Evolutionary conservation across 2,329 filamentous ascomycete genomes (phyloP), one percentile per base, ranked within the genome.

Genomic region (Clonostachys rosea): DNA sequence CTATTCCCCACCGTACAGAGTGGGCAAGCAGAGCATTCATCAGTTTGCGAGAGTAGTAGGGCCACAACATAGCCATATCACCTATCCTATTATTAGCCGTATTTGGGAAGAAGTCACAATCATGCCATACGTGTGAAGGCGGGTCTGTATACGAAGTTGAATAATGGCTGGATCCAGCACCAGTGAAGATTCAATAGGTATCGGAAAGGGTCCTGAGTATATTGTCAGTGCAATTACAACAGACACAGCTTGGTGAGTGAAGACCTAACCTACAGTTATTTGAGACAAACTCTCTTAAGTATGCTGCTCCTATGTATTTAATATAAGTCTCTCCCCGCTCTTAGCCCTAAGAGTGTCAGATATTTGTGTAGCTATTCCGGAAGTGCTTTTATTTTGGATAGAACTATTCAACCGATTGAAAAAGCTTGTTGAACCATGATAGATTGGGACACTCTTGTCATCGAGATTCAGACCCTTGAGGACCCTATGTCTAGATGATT

Each of bases 111-210:
- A 30, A 8, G 36, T 18, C 14, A 5, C 17, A 39, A n/a, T 14
- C 12, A 6, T 30, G 24, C 13, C 40, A 42, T 40, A 51, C 58
- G 52, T 40, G 58, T 57, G 45, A 60, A 61, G 3, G 59, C 57
- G 3, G 59, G 59, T 7, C 57, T 51, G 46, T 61, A 60, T 13
- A 61, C 55, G 52, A 57, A 60, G 47, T 56, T 59, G 47, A 60
- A 61, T 52, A 59, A 57, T 17, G 58, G 59, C 33, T 50, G 44
- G n/a, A 57, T 49, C 56, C 56, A 58, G 13, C 50, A 50, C 55
- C 56, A 57, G 47, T 57, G 51, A 16, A 55, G 24, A 30, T 30
- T 30, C 24, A 30, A 30, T 9, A 30, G 8, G 24, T 30, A 30
- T 10, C 24, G 24, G 24, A 30, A 30, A 30, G 24, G 24, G 2